These are phyloP conservation scores for Blakeslea trispora DNA, from an alignment of 371 early-diverging fungal genomes.

Conservation along the genomic window DNA sequence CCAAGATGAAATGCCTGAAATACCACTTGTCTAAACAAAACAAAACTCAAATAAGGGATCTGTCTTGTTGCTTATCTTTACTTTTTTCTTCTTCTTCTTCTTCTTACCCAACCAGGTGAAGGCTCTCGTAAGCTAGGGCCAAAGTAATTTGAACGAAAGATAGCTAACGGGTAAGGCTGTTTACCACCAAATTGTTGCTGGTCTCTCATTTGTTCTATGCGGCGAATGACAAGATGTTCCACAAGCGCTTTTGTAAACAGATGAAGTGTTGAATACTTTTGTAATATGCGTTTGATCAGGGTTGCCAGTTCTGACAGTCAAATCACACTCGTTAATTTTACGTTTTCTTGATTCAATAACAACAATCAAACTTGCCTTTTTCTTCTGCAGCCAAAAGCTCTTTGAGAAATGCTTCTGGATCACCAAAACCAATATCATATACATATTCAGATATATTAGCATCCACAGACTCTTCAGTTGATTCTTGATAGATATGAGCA, in stretches of 20 bases:
- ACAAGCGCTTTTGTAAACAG: constrained; percentile 55
- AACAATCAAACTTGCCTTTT: constrained; percentile 28
- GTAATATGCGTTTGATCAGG: constrained; percentile 25
- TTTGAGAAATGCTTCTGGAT: constrained; percentile 47
- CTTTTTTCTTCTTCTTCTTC: not conserved
- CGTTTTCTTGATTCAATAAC: constrained; percentile 12
- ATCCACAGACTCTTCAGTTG: constrained; percentile 17
- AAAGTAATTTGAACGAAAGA: constrained; percentile 51
- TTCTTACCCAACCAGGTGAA: constrained; percentile 51
- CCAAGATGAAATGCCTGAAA: constrained; percentile 42
- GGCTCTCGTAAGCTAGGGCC: constrained; percentile 47
- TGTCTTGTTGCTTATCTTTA: no score
- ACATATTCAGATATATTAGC: constrained; percentile 38
- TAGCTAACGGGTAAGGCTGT: constrained; percentile 38
- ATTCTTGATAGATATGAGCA: constrained; percentile 28
- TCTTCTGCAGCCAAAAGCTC: constrained; percentile 41
- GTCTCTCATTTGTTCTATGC: constrained; percentile 34
- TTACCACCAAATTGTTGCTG: constrained; percentile 23
- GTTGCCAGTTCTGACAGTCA: constrained; percentile 14
- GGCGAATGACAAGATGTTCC: constrained; percentile 47
- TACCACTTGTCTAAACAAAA: constrained; percentile 35
- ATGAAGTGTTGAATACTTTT: constrained; percentile 50
- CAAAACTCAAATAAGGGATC: no score
- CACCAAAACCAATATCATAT: constrained; percentile 51
- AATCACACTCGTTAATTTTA: constrained; percentile 2